phyloP scores from a whole-genome alignment of 2,329 filamentous ascomycete genomes.

The Epichloe baconii region DNA sequence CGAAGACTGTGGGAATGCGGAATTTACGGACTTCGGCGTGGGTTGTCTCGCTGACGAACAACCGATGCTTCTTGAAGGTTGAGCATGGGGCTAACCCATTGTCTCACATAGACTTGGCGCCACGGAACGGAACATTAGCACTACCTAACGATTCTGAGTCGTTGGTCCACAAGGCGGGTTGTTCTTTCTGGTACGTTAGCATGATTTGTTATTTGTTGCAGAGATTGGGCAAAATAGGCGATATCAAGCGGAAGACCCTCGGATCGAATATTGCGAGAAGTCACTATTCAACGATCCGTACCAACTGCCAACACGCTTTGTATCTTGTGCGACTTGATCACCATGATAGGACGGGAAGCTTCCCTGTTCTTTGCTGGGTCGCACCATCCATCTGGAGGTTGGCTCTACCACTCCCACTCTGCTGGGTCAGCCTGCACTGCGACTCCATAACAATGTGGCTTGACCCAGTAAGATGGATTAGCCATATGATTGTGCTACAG shows the following conservation, averaged over 20 bases:
- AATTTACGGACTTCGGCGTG: neutral
- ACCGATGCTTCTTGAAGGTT: neutral
- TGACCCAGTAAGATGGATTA: conserved; percentile 2
- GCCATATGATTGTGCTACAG: neutral
- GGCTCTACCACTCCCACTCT: neutral
- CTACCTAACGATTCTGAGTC: too few species aligned
- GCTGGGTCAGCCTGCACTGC: neutral
- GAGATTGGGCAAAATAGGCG: too few species aligned
- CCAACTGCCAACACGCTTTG: too few species aligned
- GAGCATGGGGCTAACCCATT: neutral
- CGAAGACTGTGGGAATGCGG: neutral
- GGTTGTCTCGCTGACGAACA: neutral
- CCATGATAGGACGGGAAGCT: neutral
- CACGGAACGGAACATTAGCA: too few species aligned
- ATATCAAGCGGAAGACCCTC: too few species aligned
- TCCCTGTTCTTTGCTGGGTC: neutral
- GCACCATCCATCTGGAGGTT: neutral
- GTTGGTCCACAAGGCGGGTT: too few species aligned
- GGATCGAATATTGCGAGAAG: too few species aligned
- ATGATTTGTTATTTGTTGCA: too few species aligned
- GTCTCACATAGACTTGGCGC: neutral
- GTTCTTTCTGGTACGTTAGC: too few species aligned
- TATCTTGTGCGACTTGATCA: neutral
- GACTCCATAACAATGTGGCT: conserved; percentile 1
- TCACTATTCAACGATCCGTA: too few species aligned